phyloP scores from a whole-genome alignment of 2,329 filamentous ascomycete genomes.

The Cladosporium phlei region DNA sequence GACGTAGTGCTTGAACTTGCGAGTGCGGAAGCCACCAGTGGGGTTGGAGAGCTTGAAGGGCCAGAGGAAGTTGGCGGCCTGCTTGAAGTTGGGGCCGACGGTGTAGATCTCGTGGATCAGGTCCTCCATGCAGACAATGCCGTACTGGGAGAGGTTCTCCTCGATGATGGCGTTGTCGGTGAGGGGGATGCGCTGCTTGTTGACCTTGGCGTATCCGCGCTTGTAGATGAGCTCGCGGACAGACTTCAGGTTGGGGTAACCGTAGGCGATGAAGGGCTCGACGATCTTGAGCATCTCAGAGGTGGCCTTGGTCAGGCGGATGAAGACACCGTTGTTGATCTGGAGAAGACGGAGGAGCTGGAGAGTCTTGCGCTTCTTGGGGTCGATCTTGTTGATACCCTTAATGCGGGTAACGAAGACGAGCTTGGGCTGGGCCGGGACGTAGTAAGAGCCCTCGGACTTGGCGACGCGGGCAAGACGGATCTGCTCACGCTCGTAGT shows the following conservation, averaged over 20 bases:
- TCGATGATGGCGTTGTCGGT: constrained; percentile 98
- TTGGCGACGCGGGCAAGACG: constrained; percentile 85
- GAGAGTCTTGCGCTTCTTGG: constrained; percentile 99
- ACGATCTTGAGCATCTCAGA: constrained; percentile 96
- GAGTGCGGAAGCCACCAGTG: constrained; percentile 87
- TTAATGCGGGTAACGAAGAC: constrained; percentile 99
- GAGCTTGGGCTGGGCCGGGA: constrained; percentile 90
- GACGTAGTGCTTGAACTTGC: constrained; percentile 99
- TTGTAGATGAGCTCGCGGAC: constrained; percentile 99
- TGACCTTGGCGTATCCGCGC: constrained; percentile 97
- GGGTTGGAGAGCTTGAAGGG: constrained; percentile 99
- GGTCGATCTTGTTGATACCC: constrained; percentile 99
- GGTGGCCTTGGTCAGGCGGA: constrained; percentile 96
- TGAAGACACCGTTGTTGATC: constrained; percentile 99
- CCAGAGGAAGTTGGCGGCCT: constrained; percentile 98
- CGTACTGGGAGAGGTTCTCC: constrained; percentile 93
- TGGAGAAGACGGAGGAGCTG: constrained; percentile 98
- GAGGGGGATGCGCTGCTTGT: constrained; percentile 94
- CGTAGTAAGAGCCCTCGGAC: constrained; percentile 87
- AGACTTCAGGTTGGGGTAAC: constrained; percentile 99
- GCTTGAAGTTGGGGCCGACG: constrained; percentile 97
- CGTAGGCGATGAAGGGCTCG: constrained; percentile 98
- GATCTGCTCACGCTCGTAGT: constrained; percentile 97
- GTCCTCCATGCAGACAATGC: constrained; percentile 99
- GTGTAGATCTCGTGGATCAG: constrained; percentile 99